Percentiles rank a stretch among this genome's conserved stretches.
Evolutionary conservation across 176 grass and related monocot genomes (phyloP).

Genomic region (Oryza brachyantha): DNA sequence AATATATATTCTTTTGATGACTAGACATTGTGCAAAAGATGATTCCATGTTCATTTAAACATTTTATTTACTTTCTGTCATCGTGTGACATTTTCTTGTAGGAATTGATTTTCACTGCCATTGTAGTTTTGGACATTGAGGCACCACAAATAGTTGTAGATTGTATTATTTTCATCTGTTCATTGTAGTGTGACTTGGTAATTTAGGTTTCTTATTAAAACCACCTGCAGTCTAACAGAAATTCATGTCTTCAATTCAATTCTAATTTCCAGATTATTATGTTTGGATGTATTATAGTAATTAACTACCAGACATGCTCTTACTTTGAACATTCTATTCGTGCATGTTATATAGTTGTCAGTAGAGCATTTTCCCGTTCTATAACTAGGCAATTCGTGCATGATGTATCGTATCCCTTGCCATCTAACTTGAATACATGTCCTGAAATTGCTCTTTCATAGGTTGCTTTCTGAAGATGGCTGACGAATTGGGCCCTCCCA

Average conservation of each 20-base stretch:
- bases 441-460: neutral
- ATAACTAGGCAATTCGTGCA: neutral
- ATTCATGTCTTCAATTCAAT: too few relatives aligned
- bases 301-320: too few relatives aligned
- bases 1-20: neutral
- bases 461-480: constrained; percentile 20
- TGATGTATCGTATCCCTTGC: neutral
- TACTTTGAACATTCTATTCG: neutral
- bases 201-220: too few relatives aligned
- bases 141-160: neutral
- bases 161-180: too few relatives aligned
- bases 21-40: neutral
- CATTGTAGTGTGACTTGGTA: too few relatives aligned
- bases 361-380: neutral
- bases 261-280: too few relatives aligned
- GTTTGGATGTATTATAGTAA: too few relatives aligned
- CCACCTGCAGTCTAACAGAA: too few relatives aligned
- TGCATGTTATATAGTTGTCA: neutral
- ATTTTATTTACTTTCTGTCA: neutral
- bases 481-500: constrained; percentile 24
- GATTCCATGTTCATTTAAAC: neutral
- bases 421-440: neutral
- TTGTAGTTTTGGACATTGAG: neutral
- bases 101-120: neutral
- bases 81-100: neutral